These are phyloP conservation scores for Zygosaccharomyces sapae DNA, from an alignment of 1,139 yeast genomes.

Conservation along the genomic window DNA sequence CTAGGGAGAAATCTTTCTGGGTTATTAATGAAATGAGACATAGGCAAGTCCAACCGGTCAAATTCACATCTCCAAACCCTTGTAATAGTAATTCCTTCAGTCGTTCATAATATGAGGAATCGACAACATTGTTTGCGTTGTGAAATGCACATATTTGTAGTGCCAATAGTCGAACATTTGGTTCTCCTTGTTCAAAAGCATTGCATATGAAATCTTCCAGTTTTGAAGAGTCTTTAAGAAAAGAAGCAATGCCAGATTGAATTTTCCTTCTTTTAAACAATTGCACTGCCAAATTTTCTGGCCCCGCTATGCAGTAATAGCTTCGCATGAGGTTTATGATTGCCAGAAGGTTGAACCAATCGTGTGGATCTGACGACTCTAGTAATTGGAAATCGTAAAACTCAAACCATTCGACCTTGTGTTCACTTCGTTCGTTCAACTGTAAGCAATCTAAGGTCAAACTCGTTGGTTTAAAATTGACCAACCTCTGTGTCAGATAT, in stretches of 20 bases:
- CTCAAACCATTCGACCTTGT: conserved; percentile 16
- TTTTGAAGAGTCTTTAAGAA: conserved; percentile 18
- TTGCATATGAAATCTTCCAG: conserved; percentile 20
- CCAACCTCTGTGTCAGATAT: conserved; percentile 18
- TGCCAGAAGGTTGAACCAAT: conserved; percentile 24
- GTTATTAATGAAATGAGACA: conserved; percentile 37
- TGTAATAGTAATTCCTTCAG: conserved; percentile 17
- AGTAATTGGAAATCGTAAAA: conserved; percentile 21
- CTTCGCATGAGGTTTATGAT: conserved; percentile 19
- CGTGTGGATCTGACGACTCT: conserved; percentile 7
- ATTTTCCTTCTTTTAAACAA: conserved; percentile 26
- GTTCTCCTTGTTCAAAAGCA: conserved; percentile 14
- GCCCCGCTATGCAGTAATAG: conserved; percentile 16
- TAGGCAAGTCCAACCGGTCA: conserved; percentile 42
- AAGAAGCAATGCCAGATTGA: conserved; percentile 12
- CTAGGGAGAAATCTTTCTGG: conserved; percentile 25
- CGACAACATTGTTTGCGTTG: conserved; percentile 12
- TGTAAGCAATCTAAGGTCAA: conserved; percentile 13
- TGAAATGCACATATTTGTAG: conserved; percentile 25
- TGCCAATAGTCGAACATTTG: conserved; percentile 15
- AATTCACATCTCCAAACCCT: conserved; percentile 19
- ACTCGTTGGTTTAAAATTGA: conserved; percentile 17
- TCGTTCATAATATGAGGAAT: conserved; percentile 1
- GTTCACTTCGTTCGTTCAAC: conserved; percentile 1
- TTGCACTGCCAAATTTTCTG: conserved; percentile 1